These are phyloP conservation scores for Parathielavia hyrcaniae DNA, from an alignment of 495 filamentous ascomycete genomes.

Conservation along the genomic window DNA sequence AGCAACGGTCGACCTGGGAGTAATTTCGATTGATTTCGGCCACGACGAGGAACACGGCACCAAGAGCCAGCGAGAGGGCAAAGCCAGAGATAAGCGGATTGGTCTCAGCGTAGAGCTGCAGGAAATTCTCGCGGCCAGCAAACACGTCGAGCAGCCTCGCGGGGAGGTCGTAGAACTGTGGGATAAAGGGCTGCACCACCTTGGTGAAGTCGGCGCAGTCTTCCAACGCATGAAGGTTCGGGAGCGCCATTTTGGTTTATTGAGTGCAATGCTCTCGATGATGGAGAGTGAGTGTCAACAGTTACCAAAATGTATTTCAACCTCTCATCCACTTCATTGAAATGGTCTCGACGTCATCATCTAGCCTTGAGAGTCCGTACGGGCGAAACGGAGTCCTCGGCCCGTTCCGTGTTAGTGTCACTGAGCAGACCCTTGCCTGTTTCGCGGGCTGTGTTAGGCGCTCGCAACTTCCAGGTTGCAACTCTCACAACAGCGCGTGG, in stretches of 20 bases:
- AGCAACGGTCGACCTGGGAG: slow-evolving; percentile 87
- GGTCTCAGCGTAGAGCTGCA: slow-evolving; percentile 69
- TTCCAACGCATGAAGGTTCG: slow-evolving; percentile 56
- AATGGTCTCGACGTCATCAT: neutral
- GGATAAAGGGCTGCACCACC: slow-evolving; percentile 67
- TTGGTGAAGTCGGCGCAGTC: slow-evolving; percentile 68
- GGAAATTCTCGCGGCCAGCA: slow-evolving; percentile 48
- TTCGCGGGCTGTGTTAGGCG: neutral
- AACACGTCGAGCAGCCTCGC: slow-evolving; percentile 52
- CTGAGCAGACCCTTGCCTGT: neutral
- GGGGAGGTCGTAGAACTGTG: slow-evolving; percentile 70
- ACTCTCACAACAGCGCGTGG: neutral
- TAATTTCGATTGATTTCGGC: slow-evolving; percentile 88
- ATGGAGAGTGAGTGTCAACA: neutral
- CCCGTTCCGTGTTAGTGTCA: neutral
- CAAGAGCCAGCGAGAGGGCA: slow-evolving; percentile 61
- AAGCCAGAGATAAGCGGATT: slow-evolving; percentile 80
- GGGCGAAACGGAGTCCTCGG: neutral
- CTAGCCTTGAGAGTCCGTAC: neutral
- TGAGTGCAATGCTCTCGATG: neutral
- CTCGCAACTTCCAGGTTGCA: neutral
- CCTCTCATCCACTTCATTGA: neutral
- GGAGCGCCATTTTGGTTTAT: slow-evolving; percentile 53
- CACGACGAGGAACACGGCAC: slow-evolving; percentile 60
- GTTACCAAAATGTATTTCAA: neutral